Conservation (phyloP, 305 asterid genomes). For the Salvia sclarea region DNA sequence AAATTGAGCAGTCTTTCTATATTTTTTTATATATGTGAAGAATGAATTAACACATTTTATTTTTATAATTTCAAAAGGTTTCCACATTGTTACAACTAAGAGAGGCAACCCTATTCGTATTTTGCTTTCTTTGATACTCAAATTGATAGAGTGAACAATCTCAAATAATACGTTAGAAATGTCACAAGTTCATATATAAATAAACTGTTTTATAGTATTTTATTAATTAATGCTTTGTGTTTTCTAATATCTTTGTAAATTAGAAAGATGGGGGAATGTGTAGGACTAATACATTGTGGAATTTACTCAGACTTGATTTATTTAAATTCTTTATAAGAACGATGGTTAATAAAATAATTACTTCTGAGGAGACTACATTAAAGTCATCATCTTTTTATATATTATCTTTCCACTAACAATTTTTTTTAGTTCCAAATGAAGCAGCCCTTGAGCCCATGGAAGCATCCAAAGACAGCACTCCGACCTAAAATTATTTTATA, state of each 20-base stretch:
- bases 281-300: neutral
- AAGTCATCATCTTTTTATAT: constrained; percentile 15
- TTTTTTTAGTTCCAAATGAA: neutral
- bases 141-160: neutral
- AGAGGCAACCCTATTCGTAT: neutral
- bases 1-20: neutral
- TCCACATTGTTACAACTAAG: neutral
- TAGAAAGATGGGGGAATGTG: neutral
- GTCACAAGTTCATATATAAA: too few relatives aligned
- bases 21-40: neutral
- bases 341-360: constrained; percentile 19
- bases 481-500: neutral
- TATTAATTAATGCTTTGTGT: too few relatives aligned
- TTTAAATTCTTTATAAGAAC: neutral
- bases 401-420: constrained; percentile 27
- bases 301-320: neutral
- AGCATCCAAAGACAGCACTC: constrained; percentile 29
- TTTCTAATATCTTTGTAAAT: neutral
- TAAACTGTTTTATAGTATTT: too few relatives aligned
- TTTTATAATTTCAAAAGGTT: neutral
- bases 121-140: neutral
- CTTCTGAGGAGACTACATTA: constrained; percentile 12
- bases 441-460: constrained; percentile 33
- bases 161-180: too few relatives aligned
- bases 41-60: neutral